Conservation (phyloP, 345 rosid genomes). For the Moricandia arvensis region DNA sequence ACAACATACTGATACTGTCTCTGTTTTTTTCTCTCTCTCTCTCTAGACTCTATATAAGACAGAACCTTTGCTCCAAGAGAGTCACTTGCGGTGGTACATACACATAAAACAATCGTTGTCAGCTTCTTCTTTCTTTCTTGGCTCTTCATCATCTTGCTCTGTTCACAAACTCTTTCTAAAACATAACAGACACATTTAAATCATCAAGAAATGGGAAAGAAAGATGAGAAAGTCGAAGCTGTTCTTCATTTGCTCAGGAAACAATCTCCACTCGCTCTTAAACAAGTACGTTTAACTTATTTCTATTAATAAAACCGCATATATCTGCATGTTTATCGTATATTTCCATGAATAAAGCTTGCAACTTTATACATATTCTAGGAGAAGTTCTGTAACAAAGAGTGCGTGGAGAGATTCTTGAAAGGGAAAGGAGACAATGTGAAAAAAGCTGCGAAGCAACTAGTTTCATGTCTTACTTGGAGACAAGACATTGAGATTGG, state of each 20-base stretch:
- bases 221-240: constrained; percentile 63
- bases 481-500: constrained; percentile 72
- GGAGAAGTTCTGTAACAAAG: constrained; percentile 88
- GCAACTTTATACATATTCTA: constrained; percentile 9
- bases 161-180: background rate
- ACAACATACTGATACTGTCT: constrained; percentile 12
- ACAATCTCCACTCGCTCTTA: constrained; percentile 70
- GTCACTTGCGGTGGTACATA: constrained; percentile 18
- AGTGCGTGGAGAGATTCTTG: constrained; percentile 77
- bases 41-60: constrained; percentile 1
- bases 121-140: constrained; percentile 7
- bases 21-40: background rate
- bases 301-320: background rate
- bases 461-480: constrained; percentile 87
- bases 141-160: constrained; percentile 3
- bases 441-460: constrained; percentile 79
- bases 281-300: constrained; percentile 50
- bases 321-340: constrained; percentile 4
- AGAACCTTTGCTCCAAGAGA: background rate
- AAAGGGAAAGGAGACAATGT: constrained; percentile 71
- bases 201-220: constrained; percentile 59
- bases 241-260: constrained; percentile 61
- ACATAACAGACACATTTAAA: background rate
- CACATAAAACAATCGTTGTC: constrained; percentile 13
- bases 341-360: background rate